Percentiles rank a stretch among this genome's conserved stretches.
Evolutionary conservation across 2,329 filamentous ascomycete genomes (phyloP).

Genomic region (Cladosporium sp.): DNA sequence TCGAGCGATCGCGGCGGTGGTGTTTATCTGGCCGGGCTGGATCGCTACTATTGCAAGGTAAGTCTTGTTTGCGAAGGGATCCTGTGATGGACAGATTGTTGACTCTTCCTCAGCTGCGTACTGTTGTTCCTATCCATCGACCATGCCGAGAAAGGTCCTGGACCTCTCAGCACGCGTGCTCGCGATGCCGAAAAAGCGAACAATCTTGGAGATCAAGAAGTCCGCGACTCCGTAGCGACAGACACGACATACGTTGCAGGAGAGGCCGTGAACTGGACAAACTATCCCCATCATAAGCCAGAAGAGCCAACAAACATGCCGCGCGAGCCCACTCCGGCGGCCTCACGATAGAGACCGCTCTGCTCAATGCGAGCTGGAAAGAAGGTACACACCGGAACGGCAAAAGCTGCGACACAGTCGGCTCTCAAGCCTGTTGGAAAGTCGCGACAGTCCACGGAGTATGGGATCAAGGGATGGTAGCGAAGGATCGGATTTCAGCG

Average conservation of each 20-base stretch:
- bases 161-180: slow-evolving; percentile 37
- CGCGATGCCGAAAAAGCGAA: slow-evolving; percentile 8
- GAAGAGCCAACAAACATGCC: neutral
- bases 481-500: slow-evolving; percentile 18
- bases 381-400: neutral
- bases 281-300: neutral
- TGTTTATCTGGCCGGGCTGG: slow-evolving; percentile 51
- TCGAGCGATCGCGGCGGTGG: slow-evolving; percentile 46
- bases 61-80: slow-evolving; percentile 8
- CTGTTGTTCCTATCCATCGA: slow-evolving; percentile 36
- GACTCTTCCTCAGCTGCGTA: slow-evolving; percentile 29
- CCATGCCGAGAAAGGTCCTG: slow-evolving; percentile 34
- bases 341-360: neutral
- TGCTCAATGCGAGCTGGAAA: neutral
- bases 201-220: neutral
- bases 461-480: slow-evolving; percentile 9
- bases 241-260: neutral
- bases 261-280: neutral
- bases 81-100: neutral
- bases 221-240: neutral
- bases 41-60: slow-evolving; percentile 45
- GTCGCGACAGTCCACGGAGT: neutral
- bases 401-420: slow-evolving; percentile 6
- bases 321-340: neutral
- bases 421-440: slow-evolving; percentile 11